phyloP scores from a whole-genome alignment of 1,284 basidiomycete species.

The Trichosporon ovoides region DNA sequence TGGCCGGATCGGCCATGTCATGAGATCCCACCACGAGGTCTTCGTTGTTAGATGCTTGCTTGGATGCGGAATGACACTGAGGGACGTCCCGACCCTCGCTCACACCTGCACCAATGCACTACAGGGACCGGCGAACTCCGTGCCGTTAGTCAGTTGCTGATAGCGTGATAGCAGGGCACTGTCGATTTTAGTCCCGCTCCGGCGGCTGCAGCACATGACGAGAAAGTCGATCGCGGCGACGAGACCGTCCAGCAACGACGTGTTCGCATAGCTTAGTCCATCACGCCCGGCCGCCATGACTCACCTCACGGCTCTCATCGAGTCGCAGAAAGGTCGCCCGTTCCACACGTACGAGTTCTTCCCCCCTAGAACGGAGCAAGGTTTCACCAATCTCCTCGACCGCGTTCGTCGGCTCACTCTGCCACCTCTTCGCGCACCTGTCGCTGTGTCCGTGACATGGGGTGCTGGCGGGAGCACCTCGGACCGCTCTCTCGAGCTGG shows the following conservation, averaged over 20 bases:
- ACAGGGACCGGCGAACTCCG: too few relatives aligned
- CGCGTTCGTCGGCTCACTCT: slow-evolving; percentile 68
- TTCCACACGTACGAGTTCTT: slow-evolving; percentile 94
- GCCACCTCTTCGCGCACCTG: slow-evolving; percentile 54
- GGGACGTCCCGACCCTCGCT: too few relatives aligned
- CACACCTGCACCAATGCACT: too few relatives aligned
- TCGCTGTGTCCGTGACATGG: slow-evolving; percentile 88
- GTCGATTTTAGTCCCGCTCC: slow-evolving; percentile 1
- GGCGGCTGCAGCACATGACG: slow-evolving; percentile 1
- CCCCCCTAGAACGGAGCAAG: slow-evolving; percentile 88
- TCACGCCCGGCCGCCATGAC: slow-evolving; percentile 14
- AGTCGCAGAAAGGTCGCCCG: slow-evolving; percentile 43
- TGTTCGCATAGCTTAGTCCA: background rate
- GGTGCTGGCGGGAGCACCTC: slow-evolving; percentile 93
- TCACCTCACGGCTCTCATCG: slow-evolving; percentile 16
- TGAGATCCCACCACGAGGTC: too few relatives aligned
- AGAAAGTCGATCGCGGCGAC: background rate
- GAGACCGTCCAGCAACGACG: background rate
- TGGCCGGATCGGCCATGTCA: background rate
- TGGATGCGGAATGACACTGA: too few relatives aligned
- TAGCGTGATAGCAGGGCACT: background rate
- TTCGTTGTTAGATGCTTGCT: too few relatives aligned
- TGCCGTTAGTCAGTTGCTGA: background rate
- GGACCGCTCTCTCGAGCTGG: slow-evolving; percentile 80
- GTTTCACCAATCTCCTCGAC: slow-evolving; percentile 75